Evolutionary conservation across 345 rosid genomes (phyloP).

Genomic region (Schrenkiella parvula): DNA sequence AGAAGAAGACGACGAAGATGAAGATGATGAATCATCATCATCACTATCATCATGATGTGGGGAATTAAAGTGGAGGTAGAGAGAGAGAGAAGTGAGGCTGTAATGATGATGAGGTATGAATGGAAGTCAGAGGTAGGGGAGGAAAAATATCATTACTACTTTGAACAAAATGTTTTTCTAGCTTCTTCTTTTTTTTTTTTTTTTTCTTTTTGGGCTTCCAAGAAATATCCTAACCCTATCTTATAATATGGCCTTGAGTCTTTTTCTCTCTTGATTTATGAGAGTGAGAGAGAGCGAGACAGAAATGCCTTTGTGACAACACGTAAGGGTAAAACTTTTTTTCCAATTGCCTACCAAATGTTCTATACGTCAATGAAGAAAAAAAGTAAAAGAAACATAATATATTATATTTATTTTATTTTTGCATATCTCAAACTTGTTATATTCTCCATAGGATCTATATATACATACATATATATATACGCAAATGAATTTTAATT

Average conservation of each 20-base stretch:
- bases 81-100: slow-evolving; percentile 34
- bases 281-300: background rate
- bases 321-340: background rate
- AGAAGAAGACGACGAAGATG: slow-evolving; percentile 29
- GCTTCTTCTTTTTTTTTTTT: slow-evolving; percentile 10
- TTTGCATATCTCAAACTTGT: background rate
- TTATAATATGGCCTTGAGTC: slow-evolving; percentile 4
- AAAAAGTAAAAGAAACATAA: background rate
- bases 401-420: background rate
- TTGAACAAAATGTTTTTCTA: slow-evolving; percentile 23
- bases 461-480: no score
- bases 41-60: slow-evolving; percentile 30
- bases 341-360: background rate
- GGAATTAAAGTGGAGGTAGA: slow-evolving; percentile 26
- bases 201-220: slow-evolving; percentile 2
- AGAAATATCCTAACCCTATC: slow-evolving; percentile 28
- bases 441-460: background rate
- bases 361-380: background rate
- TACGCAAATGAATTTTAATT: no score
- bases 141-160: slow-evolving; percentile 33
- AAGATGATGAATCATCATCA: slow-evolving; percentile 17
- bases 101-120: slow-evolving; percentile 35
- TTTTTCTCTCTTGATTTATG: slow-evolving; percentile 10
- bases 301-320: slow-evolving; percentile 7
- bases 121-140: slow-evolving; percentile 34